A percentile compares a stretch with the other conserved stretches of the same genome.
phyloP scores from a whole-genome alignment of 495 filamentous ascomycete species.

The Neurospora sp. region DNA sequence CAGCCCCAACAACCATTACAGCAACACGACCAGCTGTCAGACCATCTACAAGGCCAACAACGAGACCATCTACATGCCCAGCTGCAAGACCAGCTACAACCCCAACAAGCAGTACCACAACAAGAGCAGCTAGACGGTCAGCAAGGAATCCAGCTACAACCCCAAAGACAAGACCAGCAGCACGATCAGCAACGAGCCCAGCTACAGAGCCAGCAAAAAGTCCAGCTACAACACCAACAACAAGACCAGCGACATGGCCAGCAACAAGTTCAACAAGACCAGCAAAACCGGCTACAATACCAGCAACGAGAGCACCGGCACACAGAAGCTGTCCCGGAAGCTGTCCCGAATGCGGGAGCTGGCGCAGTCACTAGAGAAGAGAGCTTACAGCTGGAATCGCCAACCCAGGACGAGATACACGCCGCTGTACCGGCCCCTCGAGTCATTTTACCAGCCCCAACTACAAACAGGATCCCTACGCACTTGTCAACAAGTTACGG shows the following conservation, averaged over 20 bases:
- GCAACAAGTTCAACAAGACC: background rate
- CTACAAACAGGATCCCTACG: background rate
- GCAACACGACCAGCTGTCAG: background rate
- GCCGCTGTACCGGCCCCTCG: background rate
- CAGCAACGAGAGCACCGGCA: background rate
- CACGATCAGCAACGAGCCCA: background rate
- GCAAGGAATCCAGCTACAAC: background rate
- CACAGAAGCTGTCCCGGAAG: background rate
- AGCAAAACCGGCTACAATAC: background rate
- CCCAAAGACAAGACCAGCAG: conserved; percentile 4
- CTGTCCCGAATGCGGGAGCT: background rate
- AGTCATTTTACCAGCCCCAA: background rate
- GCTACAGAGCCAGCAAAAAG: background rate
- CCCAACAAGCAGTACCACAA: background rate
- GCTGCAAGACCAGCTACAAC: conserved; percentile 2
- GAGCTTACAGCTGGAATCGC: background rate
- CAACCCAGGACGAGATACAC: background rate
- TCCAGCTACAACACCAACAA: background rate
- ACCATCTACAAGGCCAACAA: background rate
- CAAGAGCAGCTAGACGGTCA: background rate
- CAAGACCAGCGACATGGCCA: background rate
- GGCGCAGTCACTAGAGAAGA: background rate
- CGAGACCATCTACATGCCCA: conserved; percentile 4
- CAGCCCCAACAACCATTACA: background rate
- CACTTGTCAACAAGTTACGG: background rate